A percentile compares a stretch with the other conserved stretches of the same genome.
Evolutionary conservation across 2,329 filamentous ascomycete genomes (phyloP).

Genomic region (Lecanicillium sp.): DNA sequence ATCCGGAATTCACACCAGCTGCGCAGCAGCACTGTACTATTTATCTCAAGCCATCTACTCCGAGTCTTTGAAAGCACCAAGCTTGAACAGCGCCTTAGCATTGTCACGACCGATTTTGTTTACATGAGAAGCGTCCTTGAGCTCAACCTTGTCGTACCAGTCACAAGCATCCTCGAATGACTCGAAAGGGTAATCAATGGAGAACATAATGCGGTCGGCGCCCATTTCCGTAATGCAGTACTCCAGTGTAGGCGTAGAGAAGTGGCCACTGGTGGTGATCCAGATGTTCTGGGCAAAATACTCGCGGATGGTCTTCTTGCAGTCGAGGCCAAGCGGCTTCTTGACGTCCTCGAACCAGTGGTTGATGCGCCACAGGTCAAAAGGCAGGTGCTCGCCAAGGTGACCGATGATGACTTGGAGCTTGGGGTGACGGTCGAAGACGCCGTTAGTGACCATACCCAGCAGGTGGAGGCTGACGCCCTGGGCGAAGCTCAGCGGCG

Average conservation of each 20-base stretch:
- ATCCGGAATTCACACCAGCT: too few relatives aligned
- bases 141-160: conserved; percentile 34
- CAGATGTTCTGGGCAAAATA: conserved; percentile 52
- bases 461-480: conserved; percentile 54
- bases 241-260: conserved; percentile 46
- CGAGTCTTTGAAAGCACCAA: conserved; percentile 29
- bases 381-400: conserved; percentile 43
- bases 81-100: conserved; percentile 35
- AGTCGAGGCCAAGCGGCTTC: conserved; percentile 41
- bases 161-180: conserved; percentile 35
- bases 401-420: conserved; percentile 43
- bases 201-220: conserved; percentile 45
- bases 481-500: conserved; percentile 52
- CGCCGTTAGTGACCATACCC: conserved; percentile 43
- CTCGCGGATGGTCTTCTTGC: conserved; percentile 43
- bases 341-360: conserved; percentile 52
- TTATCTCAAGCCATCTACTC: too few relatives aligned
- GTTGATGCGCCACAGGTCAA: conserved; percentile 44
- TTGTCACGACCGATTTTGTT: conserved; percentile 38
- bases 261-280: conserved; percentile 52
- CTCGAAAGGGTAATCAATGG: conserved; percentile 49
- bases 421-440: conserved; percentile 43
- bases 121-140: conserved; percentile 28
- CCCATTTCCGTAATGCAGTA: conserved; percentile 44
- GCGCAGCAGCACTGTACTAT: too few relatives aligned